Evolutionary conservation across 202 grass and related monocot genomes (phyloP), one percentile per base, ranked within the genome.

Genomic region (Carex sylvatica): DNA sequence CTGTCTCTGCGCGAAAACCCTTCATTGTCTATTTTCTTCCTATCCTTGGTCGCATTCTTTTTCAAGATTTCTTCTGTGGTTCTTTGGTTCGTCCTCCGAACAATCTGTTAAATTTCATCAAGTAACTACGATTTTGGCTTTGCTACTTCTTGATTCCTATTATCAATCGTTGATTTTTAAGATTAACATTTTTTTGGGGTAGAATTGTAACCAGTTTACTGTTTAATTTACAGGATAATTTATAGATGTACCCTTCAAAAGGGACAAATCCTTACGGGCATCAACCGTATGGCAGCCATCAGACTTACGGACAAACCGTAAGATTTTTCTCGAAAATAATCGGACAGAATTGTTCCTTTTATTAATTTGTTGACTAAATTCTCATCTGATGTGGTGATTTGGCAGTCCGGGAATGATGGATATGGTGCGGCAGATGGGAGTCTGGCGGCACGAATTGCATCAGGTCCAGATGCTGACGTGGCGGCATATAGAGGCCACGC

Each of bases 221-320:
- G 15, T 38, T 65, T 53, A 63, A 7, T 84, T 55, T 46, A 3
- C 44, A 47, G 47, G 82, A 44, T 56, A 54, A 61, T 35, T 69
- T 84, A 44, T 40, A 77, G 85, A 99, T 99, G 96, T 99, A 92
- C 51, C 96, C 96, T 16, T 87, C 93, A 35, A 96, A 99, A 77
- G 92, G 91, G 19, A 82, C 87, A 60, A 93, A 90, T 74, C 86
- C 87, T 36, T 99, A 99, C 70, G 93, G 89, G 33, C 96, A 96
- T 82, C 96, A 90, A 35, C 83, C 87, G 0, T 95, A 98, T 56
- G 86, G 87, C 10, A 66, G 61, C 36, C 91, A 94, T 83, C 96
- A 92, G 66, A 61, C 89, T 19, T 99, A 99, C 73, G 80, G 89
- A 55, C 93, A 99, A 71, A 86, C 93, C 73, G 96, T 99, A 89